These are phyloP conservation scores for Elaeagnus macrophylla DNA, from an alignment of 306 rosid species.

Conservation along the genomic window DNA sequence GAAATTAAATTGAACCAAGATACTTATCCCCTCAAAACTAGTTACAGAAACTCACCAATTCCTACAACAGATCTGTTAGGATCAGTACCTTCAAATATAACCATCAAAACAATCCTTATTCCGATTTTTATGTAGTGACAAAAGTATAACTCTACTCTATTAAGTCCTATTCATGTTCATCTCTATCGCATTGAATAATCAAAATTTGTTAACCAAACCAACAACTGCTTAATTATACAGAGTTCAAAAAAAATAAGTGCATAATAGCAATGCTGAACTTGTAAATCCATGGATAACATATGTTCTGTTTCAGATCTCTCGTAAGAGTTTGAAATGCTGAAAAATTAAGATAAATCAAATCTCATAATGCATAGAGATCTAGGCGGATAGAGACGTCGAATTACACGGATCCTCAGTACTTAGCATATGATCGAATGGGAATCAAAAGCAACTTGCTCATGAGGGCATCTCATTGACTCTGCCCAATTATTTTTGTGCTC, in stretches of 20 bases:
- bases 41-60: no score
- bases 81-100: not conserved
- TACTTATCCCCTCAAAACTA: no score
- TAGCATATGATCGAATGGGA: constrained; percentile 63
- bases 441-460: constrained; percentile 68
- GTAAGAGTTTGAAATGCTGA: not conserved
- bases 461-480: constrained; percentile 82
- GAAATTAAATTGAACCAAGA: no score
- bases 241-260: not conserved
- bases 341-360: not conserved
- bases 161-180: no score
- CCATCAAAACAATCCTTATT: not conserved
- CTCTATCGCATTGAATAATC: not conserved
- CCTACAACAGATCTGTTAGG: no score
- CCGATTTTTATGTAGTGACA: no score
- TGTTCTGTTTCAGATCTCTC: not conserved
- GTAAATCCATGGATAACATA: not conserved
- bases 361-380: constrained; percentile 3
- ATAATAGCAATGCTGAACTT: not conserved
- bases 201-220: not conserved
- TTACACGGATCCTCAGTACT: constrained; percentile 86
- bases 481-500: no score
- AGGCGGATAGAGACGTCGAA: constrained; percentile 54
- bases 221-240: not conserved
- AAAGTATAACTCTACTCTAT: not conserved